Conservation (phyloP, 2,329 filamentous ascomycete genomes). For the Neospermospora avenae region DNA sequence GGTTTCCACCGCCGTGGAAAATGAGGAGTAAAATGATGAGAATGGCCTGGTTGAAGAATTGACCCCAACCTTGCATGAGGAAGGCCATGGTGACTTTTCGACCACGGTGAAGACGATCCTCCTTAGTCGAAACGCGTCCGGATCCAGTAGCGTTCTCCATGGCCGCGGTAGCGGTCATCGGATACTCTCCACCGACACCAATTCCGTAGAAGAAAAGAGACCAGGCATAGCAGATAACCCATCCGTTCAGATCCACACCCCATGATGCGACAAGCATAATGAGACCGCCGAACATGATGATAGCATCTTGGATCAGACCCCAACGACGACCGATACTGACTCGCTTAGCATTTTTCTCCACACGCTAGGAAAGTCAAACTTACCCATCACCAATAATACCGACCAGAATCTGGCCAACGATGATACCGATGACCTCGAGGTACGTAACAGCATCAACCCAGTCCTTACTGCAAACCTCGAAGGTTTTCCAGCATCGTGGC, state of each 20-base stretch:
- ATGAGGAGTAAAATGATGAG: slow-evolving; percentile 83
- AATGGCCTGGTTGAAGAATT: slow-evolving; percentile 88
- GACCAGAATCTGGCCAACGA: slow-evolving; percentile 85
- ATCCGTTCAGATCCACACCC: slow-evolving; percentile 83
- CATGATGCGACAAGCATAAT: slow-evolving; percentile 89
- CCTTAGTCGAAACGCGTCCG: slow-evolving; percentile 82
- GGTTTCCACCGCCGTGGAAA: slow-evolving; percentile 67
- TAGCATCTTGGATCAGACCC: slow-evolving; percentile 92
- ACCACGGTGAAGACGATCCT: slow-evolving; percentile 92
- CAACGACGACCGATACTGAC: slow-evolving; percentile 81
- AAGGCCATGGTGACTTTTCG: slow-evolving; percentile 95
- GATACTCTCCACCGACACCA: slow-evolving; percentile 82
- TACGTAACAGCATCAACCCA: slow-evolving; percentile 87
- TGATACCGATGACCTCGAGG: slow-evolving; percentile 91
- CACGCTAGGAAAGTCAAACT: neutral
- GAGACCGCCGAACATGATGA: slow-evolving; percentile 91
- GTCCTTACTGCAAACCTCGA: slow-evolving; percentile 66
- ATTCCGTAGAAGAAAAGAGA: slow-evolving; percentile 87
- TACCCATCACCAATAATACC: slow-evolving; percentile 73
- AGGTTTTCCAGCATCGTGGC: slow-evolving; percentile 69
- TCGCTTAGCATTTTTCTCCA: neutral
- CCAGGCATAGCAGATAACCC: slow-evolving; percentile 97
- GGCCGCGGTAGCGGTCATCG: slow-evolving; percentile 92
- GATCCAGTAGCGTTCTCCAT: slow-evolving; percentile 89
- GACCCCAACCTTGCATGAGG: slow-evolving; percentile 98